These are phyloP conservation scores for Perkinsus chesapeaki DNA, from an alignment of 169 alveolate species.

Conservation along the genomic window DNA sequence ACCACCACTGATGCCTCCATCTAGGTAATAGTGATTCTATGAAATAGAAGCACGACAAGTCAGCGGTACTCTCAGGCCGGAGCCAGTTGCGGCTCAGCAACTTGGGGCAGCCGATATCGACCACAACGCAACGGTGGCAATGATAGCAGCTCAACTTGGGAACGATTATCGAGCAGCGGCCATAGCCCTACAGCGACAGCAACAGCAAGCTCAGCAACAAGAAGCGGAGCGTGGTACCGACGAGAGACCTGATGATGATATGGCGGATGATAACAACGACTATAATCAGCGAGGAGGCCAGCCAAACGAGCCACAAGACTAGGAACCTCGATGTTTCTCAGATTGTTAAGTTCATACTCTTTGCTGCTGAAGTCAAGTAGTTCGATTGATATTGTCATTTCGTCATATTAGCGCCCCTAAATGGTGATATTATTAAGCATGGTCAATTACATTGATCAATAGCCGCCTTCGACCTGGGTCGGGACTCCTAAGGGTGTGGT, in stretches of 20 bases:
- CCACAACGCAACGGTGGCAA: background rate
- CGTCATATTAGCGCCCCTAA: no score
- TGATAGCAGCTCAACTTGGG: background rate
- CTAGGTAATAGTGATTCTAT: background rate
- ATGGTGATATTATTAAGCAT: no score
- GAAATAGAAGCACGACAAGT: background rate
- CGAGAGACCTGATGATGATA: background rate
- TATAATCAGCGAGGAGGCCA: background rate
- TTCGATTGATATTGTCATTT: background rate
- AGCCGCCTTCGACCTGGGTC: no score
- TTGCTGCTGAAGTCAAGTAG: background rate
- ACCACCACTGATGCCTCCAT: background rate
- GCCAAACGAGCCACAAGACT: background rate
- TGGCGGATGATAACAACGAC: background rate
- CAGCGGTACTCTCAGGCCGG: background rate
- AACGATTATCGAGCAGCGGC: background rate
- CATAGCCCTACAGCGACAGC: background rate
- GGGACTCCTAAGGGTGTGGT: no score
- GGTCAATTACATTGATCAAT: no score
- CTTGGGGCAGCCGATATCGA: background rate
- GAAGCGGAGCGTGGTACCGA: background rate
- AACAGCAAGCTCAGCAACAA: background rate
- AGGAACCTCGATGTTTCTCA: background rate
- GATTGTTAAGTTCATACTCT: background rate
- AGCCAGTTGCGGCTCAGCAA: background rate